phyloP scores from a whole-genome alignment of 805 yeast genomes.

The Candida tammaniensis region DNA sequence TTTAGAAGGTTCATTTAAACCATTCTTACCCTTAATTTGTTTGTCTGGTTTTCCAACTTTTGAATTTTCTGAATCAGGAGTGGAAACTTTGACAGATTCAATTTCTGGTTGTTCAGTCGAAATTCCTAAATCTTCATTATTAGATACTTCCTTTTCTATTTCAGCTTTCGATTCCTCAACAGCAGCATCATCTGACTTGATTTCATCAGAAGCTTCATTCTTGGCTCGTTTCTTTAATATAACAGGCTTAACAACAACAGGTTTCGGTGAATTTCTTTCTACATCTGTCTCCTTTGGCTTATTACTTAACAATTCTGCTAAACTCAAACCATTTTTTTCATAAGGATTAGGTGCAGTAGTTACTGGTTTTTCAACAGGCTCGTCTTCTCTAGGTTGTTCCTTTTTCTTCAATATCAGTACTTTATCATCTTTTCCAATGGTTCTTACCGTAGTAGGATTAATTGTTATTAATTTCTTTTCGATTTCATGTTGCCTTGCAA shows the following conservation, averaged over 20 bases:
- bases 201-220: not conserved
- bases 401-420: too few species aligned
- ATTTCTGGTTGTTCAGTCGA: not conserved
- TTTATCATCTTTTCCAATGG: conserved; percentile 7
- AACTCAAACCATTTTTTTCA: conserved; percentile 18
- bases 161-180: conserved; percentile 1
- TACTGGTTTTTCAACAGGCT: too few species aligned
- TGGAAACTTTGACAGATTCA: too few species aligned
- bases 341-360: conserved; percentile 6
- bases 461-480: conserved; percentile 39
- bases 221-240: conserved; percentile 35
- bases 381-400: not conserved
- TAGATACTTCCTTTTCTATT: not conserved
- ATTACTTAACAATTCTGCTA: conserved; percentile 37
- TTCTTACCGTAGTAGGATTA: conserved; percentile 32
- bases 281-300: conserved; percentile 13
- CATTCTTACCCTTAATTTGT: not conserved
- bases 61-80: too few species aligned
- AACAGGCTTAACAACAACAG: conserved; percentile 27
- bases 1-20: not conserved
- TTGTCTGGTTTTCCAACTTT: not conserved
- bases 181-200: not conserved
- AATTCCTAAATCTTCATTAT: too few species aligned
- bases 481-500: conserved; percentile 60
- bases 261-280: conserved; percentile 24